Percentiles rank a stretch among this genome's conserved stretches.
phyloP scores from a whole-genome alignment of 1,284 basidiomycete species.

The Pisolithus thermaeus region DNA sequence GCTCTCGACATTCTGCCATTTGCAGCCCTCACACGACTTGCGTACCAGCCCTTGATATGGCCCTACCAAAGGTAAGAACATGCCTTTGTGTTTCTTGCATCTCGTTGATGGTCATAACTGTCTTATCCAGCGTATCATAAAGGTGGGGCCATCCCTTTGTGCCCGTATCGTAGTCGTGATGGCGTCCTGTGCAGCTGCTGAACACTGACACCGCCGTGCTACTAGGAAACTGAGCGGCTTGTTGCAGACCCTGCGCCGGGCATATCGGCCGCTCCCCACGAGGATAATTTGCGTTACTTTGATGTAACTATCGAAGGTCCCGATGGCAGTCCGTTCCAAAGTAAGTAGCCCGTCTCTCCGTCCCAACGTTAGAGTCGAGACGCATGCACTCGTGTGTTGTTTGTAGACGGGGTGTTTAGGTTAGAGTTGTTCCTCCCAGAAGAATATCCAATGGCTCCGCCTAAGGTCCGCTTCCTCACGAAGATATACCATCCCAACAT shows the following conservation, averaged over 20 bases:
- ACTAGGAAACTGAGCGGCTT: conserved; percentile 93
- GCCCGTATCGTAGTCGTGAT: conserved; percentile 11
- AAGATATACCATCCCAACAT: conserved; percentile 99
- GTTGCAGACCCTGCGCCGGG: conserved; percentile 95
- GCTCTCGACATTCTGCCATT: neutral
- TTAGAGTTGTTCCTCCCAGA: conserved; percentile 97
- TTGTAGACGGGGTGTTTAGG: conserved; percentile 84
- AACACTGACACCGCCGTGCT: conserved; percentile 14
- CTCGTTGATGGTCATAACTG: conserved; percentile 11
- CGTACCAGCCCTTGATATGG: conserved; percentile 19
- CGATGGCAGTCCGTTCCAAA: conserved; percentile 89
- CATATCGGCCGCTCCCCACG: conserved; percentile 89
- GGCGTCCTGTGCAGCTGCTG: conserved; percentile 7
- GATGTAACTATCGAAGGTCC: conserved; percentile 97
- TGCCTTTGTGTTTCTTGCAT: neutral
- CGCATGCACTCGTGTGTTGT: neutral
- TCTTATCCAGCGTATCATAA: conserved; percentile 47
- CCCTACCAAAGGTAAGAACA: conserved; percentile 24
- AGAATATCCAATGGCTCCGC: conserved; percentile 99
- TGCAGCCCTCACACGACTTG: conserved; percentile 9
- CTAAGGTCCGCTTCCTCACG: conserved; percentile 97
- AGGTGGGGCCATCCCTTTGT: conserved; percentile 33
- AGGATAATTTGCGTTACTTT: conserved; percentile 98
- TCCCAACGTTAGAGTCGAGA: neutral
- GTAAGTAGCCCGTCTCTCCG: conserved; percentile 42